Percentiles rank a stretch among this genome's conserved stretches.
Evolutionary conservation across 1,284 basidiomycete species (phyloP).

Genomic region (Cryptococcus sp.): DNA sequence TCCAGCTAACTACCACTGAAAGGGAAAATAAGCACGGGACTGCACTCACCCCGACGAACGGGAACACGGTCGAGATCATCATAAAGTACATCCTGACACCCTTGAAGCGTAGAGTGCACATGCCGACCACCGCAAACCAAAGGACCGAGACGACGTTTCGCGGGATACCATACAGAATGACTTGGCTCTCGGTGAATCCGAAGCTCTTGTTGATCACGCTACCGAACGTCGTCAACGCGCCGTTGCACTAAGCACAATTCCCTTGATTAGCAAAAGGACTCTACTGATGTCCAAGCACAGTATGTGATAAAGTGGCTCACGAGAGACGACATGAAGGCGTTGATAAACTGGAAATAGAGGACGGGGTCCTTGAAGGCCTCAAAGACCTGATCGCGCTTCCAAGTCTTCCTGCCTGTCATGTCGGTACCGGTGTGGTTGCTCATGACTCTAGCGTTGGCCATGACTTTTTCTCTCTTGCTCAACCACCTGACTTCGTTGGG

Average conservation of each 20-base stretch:
- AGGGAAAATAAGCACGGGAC: too few species aligned
- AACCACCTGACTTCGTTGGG: conserved; percentile 44
- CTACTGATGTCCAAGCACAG: not conserved
- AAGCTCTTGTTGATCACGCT: conserved; percentile 25
- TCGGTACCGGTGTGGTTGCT: conserved; percentile 41
- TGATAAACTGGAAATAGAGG: conserved; percentile 39
- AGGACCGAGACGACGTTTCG: conserved; percentile 34
- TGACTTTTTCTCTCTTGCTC: conserved; percentile 26
- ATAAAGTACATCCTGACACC: conserved; percentile 41
- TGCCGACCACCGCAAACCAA: conserved; percentile 43
- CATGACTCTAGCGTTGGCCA: conserved; percentile 39
- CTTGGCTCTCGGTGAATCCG: conserved; percentile 30
- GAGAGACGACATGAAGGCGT: conserved; percentile 27
- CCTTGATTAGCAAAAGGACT: not conserved
- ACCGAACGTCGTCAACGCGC: conserved; percentile 39
- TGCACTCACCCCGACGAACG: conserved; percentile 22
- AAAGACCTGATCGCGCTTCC: conserved; percentile 42
- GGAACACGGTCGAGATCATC: conserved; percentile 27
- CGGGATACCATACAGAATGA: conserved; percentile 42
- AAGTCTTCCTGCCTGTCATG: conserved; percentile 27
- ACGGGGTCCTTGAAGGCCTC: conserved; percentile 35
- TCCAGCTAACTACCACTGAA: too few species aligned
- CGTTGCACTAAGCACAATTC: conserved; percentile 14
- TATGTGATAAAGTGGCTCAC: conserved; percentile 2
- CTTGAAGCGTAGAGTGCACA: conserved; percentile 30